Conservation (phyloP, 768 basidiomycete species). For the Saitozyma sp. region DNA sequence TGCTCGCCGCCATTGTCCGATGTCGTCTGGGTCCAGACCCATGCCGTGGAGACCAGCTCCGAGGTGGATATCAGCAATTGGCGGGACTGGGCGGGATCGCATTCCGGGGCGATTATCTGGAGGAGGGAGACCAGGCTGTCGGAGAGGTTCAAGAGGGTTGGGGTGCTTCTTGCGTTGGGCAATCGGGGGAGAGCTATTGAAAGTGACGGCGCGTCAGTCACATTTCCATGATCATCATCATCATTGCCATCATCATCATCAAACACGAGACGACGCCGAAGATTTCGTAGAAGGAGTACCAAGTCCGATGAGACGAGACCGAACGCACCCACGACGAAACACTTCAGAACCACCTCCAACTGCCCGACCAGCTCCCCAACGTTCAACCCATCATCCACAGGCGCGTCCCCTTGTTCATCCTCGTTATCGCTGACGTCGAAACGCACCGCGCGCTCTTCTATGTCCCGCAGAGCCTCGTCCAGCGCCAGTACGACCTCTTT, state of each 20-base stretch:
- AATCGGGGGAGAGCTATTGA: conserved; percentile 12
- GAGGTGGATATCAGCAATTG: conserved; percentile 4
- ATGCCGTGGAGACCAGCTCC: conserved; percentile 6
- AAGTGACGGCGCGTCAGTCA: conserved; percentile 1
- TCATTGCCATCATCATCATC: conserved; percentile 2
- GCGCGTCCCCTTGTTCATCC: neutral
- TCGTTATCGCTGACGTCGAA: conserved; percentile 27
- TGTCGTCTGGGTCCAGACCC: conserved; percentile 8
- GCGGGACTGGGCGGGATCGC: conserved; percentile 7
- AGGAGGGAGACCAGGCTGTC: conserved; percentile 18
- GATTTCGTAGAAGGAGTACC: neutral
- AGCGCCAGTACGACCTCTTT: conserved; percentile 29
- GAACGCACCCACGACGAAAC: neutral
- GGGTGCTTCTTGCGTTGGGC: conserved; percentile 22
- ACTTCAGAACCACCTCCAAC: neutral
- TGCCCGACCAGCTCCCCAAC: neutral
- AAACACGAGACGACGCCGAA: neutral
- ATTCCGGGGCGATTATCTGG: conserved; percentile 12
- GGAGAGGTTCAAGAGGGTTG: conserved; percentile 20
- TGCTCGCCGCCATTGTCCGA: conserved; percentile 19
- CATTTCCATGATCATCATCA: conserved; percentile 5
- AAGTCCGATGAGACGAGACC: neutral
- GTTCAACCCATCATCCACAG: neutral
- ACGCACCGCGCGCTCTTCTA: conserved; percentile 24
- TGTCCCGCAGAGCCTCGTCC: conserved; percentile 19